phyloP scores from a whole-genome alignment of 768 basidiomycete species.

The Pleurotus tuoliensis region DNA sequence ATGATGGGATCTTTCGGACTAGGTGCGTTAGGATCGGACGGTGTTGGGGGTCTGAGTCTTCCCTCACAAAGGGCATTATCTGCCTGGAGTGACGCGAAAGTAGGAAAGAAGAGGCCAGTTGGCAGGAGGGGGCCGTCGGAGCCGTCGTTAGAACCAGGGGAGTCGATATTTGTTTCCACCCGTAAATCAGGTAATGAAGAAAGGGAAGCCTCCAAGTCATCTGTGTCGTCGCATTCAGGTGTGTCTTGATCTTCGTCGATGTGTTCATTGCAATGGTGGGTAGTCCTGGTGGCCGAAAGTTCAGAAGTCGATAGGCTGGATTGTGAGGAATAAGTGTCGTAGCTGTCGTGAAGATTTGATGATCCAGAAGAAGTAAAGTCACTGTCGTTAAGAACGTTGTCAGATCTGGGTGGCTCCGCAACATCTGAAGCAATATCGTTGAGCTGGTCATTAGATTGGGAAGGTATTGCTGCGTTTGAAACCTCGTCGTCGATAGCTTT shows the following conservation, averaged over 20 bases:
- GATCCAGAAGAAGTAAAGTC: neutral
- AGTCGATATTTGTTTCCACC: neutral
- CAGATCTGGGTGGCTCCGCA: neutral
- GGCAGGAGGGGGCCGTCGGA: neutral
- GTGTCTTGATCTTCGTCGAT: neutral
- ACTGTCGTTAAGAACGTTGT: neutral
- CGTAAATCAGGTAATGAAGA: slow-evolving; percentile 1
- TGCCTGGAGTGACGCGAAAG: neutral
- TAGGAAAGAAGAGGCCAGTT: neutral
- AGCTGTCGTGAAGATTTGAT: neutral
- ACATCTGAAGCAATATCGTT: neutral
- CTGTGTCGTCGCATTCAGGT: neutral
- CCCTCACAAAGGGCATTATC: neutral
- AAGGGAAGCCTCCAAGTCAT: neutral
- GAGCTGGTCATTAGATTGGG: neutral
- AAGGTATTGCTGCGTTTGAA: no score
- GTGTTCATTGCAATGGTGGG: neutral
- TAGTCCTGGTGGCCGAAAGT: neutral
- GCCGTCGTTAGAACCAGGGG: neutral
- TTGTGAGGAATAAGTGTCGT: neutral
- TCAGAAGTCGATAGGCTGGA: neutral
- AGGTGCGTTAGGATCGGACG: slow-evolving; percentile 1
- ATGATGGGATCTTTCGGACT: slow-evolving; percentile 2
- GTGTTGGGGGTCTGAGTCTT: neutral
- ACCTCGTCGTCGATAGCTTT: no score